Evolutionary conservation across 176 grass and related monocot genomes (phyloP), one percentile per base, ranked within the genome.

Genomic region (Carex parvula): DNA sequence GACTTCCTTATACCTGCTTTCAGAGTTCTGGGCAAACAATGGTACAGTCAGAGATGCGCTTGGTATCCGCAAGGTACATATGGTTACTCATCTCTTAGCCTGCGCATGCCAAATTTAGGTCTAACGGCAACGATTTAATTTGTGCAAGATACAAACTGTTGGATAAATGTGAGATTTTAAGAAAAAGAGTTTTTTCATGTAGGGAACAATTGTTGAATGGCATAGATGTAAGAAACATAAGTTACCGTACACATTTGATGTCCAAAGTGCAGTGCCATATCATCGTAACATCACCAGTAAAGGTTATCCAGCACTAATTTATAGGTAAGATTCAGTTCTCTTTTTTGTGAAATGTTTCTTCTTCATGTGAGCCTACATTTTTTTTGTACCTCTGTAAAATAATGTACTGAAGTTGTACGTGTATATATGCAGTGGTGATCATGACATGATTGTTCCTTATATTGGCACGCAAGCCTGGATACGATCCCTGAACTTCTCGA

Each of bases 381-480:
- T 79, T 6, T 71, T 12, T 44, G 0, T 39, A 39, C 6, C 5
- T 39, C 37, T 6, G 37, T 5, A 39, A 39, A 6, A 60, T 8
- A 41, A 81, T 61, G 10, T 80, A 35, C 8, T 32, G 32, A 77
- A 77, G 13, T 17, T 77, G 5, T n/a, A n/a, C n/a, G n/a, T 77
- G 21, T 6, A 0, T 55, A 42, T 91, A 20, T 87, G 87, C 74
- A 94, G 86, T 72, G 94, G 94, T 48, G 94, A 97, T 70, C 91
- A 94, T 63, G 94, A 94, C 66, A 21, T 81, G 42, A 0, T 4
- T 2, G 0, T 86, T 33, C 70, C 91, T 87, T 89, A 69, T 78
- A 33, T 91, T 32, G 86, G 91, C 11, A 93, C 88, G 0, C 81
- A 90, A 87, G 70, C 58, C 1, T 94, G 89, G 94, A 97, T 97